Conservation (phyloP, 2,329 filamentous ascomycete species). For the Pseudogymnoascus sp. region DNA sequence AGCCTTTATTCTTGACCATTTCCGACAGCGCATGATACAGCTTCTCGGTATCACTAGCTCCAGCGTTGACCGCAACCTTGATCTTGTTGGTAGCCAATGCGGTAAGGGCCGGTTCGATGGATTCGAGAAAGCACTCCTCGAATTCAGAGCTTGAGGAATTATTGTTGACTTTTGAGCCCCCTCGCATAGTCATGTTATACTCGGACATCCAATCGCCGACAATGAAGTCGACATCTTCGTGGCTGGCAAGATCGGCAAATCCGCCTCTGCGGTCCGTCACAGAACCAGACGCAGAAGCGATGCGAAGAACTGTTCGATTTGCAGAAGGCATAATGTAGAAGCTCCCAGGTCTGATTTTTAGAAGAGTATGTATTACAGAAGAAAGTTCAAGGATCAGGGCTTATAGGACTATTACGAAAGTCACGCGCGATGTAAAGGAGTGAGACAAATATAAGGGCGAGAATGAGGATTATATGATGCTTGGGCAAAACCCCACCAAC, state of each 20-base stretch:
- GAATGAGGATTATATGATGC: neutral
- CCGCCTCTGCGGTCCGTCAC: conserved; percentile 37
- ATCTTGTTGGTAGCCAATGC: conserved; percentile 40
- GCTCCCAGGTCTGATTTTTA: neutral
- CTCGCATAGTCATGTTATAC: conserved; percentile 27
- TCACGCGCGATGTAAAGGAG: neutral
- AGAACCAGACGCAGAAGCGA: conserved; percentile 32
- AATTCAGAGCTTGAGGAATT: neutral
- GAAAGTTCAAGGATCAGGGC: neutral
- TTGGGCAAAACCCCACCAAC: neutral
- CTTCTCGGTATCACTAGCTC: conserved; percentile 43
- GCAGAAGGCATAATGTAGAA: neutral
- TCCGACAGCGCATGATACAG: conserved; percentile 27
- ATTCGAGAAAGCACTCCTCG: conserved; percentile 13
- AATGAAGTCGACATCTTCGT: conserved; percentile 41
- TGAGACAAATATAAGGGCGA: neutral
- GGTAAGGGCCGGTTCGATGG: conserved; percentile 28
- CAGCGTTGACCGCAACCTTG: conserved; percentile 47
- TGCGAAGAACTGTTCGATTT: neutral
- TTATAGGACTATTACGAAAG: neutral
- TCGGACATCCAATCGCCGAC: conserved; percentile 43
- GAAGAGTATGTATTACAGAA: neutral
- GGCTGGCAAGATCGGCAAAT: conserved; percentile 31
- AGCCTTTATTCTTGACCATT: neutral
- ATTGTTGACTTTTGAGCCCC: conserved; percentile 17